Evolutionary conservation across 208 protist species (phyloP).

Genomic region (Leptomonas seymouri): DNA sequence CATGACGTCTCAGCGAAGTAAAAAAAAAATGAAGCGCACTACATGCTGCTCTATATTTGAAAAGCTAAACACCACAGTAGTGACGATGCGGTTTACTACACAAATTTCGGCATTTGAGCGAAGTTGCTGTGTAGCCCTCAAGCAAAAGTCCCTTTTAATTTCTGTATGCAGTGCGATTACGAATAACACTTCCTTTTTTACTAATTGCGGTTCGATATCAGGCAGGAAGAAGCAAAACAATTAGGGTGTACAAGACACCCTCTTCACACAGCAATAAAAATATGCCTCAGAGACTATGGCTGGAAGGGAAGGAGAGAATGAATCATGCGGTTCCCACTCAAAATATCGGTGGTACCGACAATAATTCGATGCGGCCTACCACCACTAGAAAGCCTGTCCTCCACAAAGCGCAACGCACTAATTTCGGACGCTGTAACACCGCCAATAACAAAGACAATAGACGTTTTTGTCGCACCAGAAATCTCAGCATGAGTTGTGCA

Average conservation of each 20-base stretch:
- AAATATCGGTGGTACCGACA: conserved; percentile 62
- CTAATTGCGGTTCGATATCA: neutral
- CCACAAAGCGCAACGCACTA: conserved; percentile 87
- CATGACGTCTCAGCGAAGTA: too few species aligned
- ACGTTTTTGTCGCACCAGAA: conserved; percentile 35
- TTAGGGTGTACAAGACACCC: conserved; percentile 2
- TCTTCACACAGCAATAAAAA: neutral
- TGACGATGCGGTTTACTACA: too few species aligned
- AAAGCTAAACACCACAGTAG: too few species aligned
- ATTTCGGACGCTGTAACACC: conserved; percentile 94
- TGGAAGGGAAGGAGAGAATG: conserved; percentile 59
- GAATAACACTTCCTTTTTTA: too few species aligned
- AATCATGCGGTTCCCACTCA: conserved; percentile 62
- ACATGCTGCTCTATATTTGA: too few species aligned
- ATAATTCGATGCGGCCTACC: conserved; percentile 55
- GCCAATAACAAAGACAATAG: conserved; percentile 93
- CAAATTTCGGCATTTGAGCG: too few species aligned
- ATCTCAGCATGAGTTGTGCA: conserved; percentile 46
- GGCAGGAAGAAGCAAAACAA: neutral
- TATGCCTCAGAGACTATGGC: conserved; percentile 17
- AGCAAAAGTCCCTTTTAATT: too few species aligned
- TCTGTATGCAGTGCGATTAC: too few species aligned
- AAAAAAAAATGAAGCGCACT: too few species aligned
- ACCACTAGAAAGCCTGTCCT: conserved; percentile 43
- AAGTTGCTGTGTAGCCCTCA: too few species aligned